Evolutionary conservation across 2,329 filamentous ascomycete species (phyloP).

Genomic region (Fusarium sp.): DNA sequence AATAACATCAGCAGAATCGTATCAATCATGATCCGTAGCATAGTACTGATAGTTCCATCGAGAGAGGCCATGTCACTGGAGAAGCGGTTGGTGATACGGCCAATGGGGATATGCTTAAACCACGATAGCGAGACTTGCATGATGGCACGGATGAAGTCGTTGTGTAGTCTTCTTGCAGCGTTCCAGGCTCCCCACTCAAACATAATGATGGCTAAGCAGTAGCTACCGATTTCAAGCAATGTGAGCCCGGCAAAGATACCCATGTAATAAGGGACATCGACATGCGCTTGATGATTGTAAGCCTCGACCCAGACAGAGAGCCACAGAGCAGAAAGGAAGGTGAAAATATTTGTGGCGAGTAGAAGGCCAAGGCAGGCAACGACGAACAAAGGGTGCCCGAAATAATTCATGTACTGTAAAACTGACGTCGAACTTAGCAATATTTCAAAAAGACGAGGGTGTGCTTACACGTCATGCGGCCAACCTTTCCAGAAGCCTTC

Average conservation of each 20-base stretch:
- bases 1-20: constrained; percentile 58
- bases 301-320: constrained; percentile 67
- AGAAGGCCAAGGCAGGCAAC: constrained; percentile 55
- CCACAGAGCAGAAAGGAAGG: constrained; percentile 61
- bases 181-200: constrained; percentile 69
- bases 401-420: constrained; percentile 65
- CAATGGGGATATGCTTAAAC: constrained; percentile 67
- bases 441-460: neutral
- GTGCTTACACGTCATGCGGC: constrained; percentile 59
- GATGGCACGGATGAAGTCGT: constrained; percentile 63
- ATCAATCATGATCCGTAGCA: constrained; percentile 60
- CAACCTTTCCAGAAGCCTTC: constrained; percentile 59
- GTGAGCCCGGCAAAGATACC: constrained; percentile 64
- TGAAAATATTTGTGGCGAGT: constrained; percentile 57
- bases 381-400: constrained; percentile 60
- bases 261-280: constrained; percentile 64
- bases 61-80: constrained; percentile 69
- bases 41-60: constrained; percentile 60
- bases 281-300: constrained; percentile 57
- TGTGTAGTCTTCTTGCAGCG: constrained; percentile 66
- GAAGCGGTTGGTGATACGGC: constrained; percentile 67
- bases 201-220: constrained; percentile 57
- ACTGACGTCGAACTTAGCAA: constrained; percentile 50
- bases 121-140: constrained; percentile 67
- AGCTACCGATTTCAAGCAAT: constrained; percentile 58